These are phyloP conservation scores for Xerocomus brunneocitrinus DNA, from an alignment of 768 basidiomycete species.

Conservation along the genomic window DNA sequence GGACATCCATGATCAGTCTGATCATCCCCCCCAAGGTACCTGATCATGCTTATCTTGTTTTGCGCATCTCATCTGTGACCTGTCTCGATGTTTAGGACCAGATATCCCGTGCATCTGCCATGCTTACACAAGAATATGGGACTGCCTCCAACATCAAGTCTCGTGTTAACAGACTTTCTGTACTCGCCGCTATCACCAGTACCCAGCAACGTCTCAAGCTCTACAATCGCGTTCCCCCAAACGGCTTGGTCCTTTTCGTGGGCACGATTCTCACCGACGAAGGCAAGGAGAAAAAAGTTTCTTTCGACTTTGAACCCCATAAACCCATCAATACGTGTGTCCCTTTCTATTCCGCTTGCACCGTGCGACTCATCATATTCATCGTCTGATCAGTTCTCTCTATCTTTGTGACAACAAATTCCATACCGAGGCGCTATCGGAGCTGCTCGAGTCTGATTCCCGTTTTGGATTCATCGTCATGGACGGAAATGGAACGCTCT, in stretches of 20 bases:
- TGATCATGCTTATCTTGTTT: conserved; percentile 9
- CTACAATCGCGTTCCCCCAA: conserved; percentile 93
- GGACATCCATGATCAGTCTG: conserved; percentile 98
- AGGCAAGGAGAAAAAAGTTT: conserved; percentile 99
- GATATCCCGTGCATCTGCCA: conserved; percentile 88
- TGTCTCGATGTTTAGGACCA: conserved; percentile 57
- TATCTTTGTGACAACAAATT: conserved; percentile 99
- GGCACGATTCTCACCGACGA: conserved; percentile 98
- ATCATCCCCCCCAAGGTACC: conserved; percentile 90
- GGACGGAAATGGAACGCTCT: conserved; percentile 97
- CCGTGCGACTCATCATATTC: not conserved
- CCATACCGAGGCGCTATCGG: conserved; percentile 95
- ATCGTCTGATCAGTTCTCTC: conserved; percentile 59
- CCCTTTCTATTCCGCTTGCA: not conserved
- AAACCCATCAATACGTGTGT: conserved; percentile 98
- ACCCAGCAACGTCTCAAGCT: conserved; percentile 97
- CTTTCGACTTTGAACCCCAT: conserved; percentile 97
- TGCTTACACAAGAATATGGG: conserved; percentile 98
- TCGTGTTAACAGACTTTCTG: conserved; percentile 95
- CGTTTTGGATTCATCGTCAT: conserved; percentile 99
- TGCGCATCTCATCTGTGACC: not conserved
- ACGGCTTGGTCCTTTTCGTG: conserved; percentile 95
- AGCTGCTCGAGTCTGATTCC: conserved; percentile 94
- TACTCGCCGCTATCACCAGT: conserved; percentile 95
- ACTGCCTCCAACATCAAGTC: conserved; percentile 99